These are phyloP conservation scores for Chaetomidium leptoderma DNA, from an alignment of 495 filamentous ascomycete genomes.

Conservation along the genomic window DNA sequence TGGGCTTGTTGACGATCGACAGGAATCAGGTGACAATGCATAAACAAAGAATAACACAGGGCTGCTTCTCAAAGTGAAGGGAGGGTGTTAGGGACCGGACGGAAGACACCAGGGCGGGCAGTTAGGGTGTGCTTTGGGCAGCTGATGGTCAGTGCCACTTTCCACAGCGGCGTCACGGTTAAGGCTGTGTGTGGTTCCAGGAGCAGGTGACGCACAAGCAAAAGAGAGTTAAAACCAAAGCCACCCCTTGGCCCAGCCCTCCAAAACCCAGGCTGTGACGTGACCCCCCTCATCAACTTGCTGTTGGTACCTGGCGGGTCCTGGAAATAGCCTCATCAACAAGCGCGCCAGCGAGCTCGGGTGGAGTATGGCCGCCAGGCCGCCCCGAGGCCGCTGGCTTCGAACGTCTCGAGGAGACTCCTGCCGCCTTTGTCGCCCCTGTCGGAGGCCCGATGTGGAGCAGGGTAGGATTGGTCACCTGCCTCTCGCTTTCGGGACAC, in stretches of 20 bases:
- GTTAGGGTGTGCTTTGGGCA: not conserved
- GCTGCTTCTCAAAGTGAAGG: not conserved
- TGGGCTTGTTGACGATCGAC: constrained; percentile 17
- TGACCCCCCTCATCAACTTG: too few species aligned
- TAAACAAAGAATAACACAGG: not conserved
- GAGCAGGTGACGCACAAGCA: not conserved
- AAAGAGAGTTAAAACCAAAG: not conserved
- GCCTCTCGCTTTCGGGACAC: constrained; percentile 13
- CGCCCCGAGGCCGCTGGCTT: constrained; percentile 11
- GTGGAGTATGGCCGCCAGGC: not conserved
- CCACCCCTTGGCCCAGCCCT: not conserved
- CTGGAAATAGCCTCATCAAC: constrained; percentile 18
- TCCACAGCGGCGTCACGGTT: not conserved
- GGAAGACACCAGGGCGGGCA: not conserved
- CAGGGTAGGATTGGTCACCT: constrained; percentile 16
- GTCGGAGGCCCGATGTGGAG: constrained; percentile 13
- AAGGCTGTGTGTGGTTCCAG: not conserved
- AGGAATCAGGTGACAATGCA: constrained; percentile 12
- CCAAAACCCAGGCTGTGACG: not conserved
- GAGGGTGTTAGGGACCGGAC: too few species aligned
- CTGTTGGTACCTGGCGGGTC: not conserved
- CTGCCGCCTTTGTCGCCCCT: constrained; percentile 6
- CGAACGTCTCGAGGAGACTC: not conserved
- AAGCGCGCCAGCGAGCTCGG: constrained; percentile 7
- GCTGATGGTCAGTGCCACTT: constrained; percentile 8